These are phyloP conservation scores for Geum urbanum DNA, from an alignment of 306 rosid genomes.

Conservation along the genomic window DNA sequence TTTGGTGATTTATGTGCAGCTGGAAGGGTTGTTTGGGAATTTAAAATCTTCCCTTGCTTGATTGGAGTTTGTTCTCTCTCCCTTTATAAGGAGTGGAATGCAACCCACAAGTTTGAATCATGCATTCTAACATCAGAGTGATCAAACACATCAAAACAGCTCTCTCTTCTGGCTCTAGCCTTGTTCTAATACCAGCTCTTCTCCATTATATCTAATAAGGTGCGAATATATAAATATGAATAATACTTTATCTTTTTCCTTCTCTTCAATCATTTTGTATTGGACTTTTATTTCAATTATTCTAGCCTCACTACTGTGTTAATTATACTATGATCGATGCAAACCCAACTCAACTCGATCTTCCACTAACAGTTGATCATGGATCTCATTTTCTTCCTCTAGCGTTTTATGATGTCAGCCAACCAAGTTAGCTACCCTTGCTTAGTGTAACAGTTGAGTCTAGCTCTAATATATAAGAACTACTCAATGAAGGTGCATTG, in stretches of 20 bases:
- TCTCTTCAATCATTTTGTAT: not conserved
- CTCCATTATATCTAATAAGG: conserved; percentile 1
- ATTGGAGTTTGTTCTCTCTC: conserved; percentile 6
- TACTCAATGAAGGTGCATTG: not conserved
- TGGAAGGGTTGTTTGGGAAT: conserved; percentile 48
- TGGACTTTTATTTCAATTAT: conserved; percentile 2
- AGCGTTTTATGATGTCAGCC: not conserved
- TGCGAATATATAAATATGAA: not conserved
- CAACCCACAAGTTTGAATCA: conserved; percentile 31
- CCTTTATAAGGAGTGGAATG: conserved; percentile 42
- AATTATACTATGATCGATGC: not conserved
- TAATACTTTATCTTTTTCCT: not conserved
- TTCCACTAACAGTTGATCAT: not conserved
- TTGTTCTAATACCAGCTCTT: not conserved
- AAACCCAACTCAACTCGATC: not conserved
- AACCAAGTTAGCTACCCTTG: not conserved
- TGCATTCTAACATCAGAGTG: not conserved
- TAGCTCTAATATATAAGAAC: not conserved
- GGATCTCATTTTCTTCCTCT: not conserved
- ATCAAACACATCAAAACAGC: not conserved
- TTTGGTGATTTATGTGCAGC: conserved; percentile 10
- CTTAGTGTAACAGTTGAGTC: not conserved
- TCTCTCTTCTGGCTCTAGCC: not conserved
- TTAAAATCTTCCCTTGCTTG: not conserved
- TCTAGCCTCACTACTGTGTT: conserved; percentile 11